Percentiles rank a stretch among this genome's conserved stretches.
phyloP scores from a whole-genome alignment of 2,329 filamentous ascomycete species.

The Calonectria multiphialidica region DNA sequence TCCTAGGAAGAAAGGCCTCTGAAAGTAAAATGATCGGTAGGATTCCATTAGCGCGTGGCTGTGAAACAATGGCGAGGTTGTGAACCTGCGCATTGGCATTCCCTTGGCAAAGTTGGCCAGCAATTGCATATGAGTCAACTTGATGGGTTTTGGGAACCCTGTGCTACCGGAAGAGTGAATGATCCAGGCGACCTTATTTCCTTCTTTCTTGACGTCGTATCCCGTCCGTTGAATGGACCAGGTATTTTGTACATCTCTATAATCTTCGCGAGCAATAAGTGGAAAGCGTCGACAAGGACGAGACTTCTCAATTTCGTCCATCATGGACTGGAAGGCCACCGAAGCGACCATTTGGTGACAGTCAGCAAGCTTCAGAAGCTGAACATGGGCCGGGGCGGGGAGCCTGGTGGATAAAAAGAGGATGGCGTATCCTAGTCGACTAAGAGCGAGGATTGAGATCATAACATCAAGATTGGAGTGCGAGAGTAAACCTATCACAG shows the following conservation, averaged over 20 bases:
- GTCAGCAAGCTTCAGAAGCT: constrained; percentile 28
- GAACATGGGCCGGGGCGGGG: constrained; percentile 30
- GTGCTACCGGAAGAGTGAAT: constrained; percentile 63
- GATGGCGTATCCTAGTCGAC: constrained; percentile 64
- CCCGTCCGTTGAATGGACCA: too few species aligned
- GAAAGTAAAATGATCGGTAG: too few species aligned
- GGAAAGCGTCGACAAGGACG: constrained; percentile 25
- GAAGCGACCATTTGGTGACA: constrained; percentile 28
- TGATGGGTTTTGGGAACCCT: constrained; percentile 73
- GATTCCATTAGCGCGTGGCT: constrained; percentile 64
- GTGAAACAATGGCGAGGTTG: constrained; percentile 70
- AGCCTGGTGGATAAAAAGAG: constrained; percentile 35
- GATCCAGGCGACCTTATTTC: constrained; percentile 34
- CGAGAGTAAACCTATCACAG: constrained; percentile 60
- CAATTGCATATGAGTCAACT: constrained; percentile 63
- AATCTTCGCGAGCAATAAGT: too few species aligned
- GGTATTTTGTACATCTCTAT: too few species aligned
- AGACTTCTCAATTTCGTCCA: constrained; percentile 11
- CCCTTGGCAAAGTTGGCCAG: constrained; percentile 59
- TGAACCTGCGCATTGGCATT: constrained; percentile 59
- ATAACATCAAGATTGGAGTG: constrained; percentile 66
- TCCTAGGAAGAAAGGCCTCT: constrained; percentile 54
- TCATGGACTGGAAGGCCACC: not conserved
- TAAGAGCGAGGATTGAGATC: constrained; percentile 64
- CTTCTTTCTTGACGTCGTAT: constrained; percentile 17